Evolutionary conservation across 768 basidiomycete genomes (phyloP).

Genomic region (Hebeloma cylindrosporum): DNA sequence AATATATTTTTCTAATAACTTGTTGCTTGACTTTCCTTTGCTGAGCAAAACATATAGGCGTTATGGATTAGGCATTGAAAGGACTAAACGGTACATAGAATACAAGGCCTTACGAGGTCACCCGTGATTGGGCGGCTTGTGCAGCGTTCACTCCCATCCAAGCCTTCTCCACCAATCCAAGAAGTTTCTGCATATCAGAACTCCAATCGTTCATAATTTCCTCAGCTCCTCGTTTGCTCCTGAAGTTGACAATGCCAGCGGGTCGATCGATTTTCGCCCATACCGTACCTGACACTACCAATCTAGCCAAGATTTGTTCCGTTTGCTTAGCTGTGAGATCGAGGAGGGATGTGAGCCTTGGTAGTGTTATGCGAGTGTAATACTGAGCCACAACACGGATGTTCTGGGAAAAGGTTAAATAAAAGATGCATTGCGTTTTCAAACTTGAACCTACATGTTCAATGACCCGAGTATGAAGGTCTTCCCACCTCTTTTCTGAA

Average conservation of each 20-base stretch:
- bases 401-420: slow-evolving; percentile 56
- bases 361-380: slow-evolving; percentile 89
- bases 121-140: slow-evolving; percentile 75
- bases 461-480: slow-evolving; percentile 91
- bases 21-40: too few relatives aligned
- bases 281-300: slow-evolving; percentile 90
- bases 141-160: slow-evolving; percentile 97
- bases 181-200: slow-evolving; percentile 89
- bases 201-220: slow-evolving; percentile 99
- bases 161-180: slow-evolving; percentile 95
- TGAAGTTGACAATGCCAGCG: slow-evolving; percentile 85
- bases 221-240: slow-evolving; percentile 77
- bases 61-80: slow-evolving; percentile 2
- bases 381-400: slow-evolving; percentile 93
- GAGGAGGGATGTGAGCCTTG: slow-evolving; percentile 81
- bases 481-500: slow-evolving; percentile 83
- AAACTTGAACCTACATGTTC: slow-evolving; percentile 74
- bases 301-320: slow-evolving; percentile 83
- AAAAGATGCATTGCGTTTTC: not conserved
- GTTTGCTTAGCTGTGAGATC: slow-evolving; percentile 82
- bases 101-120: slow-evolving; percentile 36
- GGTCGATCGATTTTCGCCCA: slow-evolving; percentile 95
- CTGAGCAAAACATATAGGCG: too few relatives aligned
- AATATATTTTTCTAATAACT: too few relatives aligned
- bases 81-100: slow-evolving; percentile 14